Percentiles rank a stretch among this genome's conserved stretches.
Conservation (phyloP, 371 early-diverging fungal genomes). For the Syncephalastrum contaminatum region DNA sequence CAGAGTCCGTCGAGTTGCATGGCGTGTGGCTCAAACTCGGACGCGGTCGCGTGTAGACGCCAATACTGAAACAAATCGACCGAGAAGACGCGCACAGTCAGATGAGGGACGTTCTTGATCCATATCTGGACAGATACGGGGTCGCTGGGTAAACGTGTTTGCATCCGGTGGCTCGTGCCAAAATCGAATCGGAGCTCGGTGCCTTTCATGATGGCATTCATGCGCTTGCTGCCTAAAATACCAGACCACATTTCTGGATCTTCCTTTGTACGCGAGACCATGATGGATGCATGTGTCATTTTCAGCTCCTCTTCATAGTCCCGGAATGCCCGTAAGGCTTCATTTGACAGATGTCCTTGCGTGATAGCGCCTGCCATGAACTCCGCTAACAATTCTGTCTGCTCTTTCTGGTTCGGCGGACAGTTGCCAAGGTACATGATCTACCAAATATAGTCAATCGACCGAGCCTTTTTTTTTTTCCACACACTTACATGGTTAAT, state of each 20-base stretch:
- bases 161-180: conserved; percentile 8
- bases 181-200: conserved; percentile 21
- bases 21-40: conserved; percentile 13
- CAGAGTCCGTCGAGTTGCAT: conserved; percentile 39
- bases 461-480: too few species aligned
- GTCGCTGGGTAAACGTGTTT: conserved; percentile 20
- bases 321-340: background rate
- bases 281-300: background rate
- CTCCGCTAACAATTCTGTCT: background rate
- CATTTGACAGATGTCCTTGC: too few species aligned
- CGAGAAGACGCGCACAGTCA: conserved; percentile 40
- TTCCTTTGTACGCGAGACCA: background rate
- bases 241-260: conserved; percentile 4
- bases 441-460: too few species aligned
- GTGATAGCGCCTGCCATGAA: conserved; percentile 8
- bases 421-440: too few species aligned
- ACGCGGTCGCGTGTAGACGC: conserved; percentile 12
- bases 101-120: conserved; percentile 33
- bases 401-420: background rate
- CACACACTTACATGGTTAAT: too few species aligned
- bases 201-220: conserved; percentile 15
- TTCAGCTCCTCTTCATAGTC: background rate
- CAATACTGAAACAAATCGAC: conserved; percentile 43
- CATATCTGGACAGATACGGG: conserved; percentile 15
- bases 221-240: conserved; percentile 10